These are phyloP conservation scores for Suillus luteus DNA, from an alignment of 768 basidiomycete genomes.

Conservation along the genomic window DNA sequence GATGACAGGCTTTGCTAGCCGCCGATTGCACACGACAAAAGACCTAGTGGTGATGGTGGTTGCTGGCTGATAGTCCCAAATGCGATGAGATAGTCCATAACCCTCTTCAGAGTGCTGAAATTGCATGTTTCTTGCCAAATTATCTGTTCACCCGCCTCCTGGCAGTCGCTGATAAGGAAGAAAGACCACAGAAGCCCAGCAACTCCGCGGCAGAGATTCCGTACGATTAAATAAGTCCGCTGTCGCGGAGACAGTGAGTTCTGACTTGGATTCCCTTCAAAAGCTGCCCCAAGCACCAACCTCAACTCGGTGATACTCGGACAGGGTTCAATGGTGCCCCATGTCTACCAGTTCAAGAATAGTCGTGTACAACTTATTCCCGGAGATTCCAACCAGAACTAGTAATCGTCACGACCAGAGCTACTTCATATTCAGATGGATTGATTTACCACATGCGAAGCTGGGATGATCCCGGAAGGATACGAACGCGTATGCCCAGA, in stretches of 20 bases:
- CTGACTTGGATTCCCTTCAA: neutral
- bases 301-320: constrained; percentile 6
- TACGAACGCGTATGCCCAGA: neutral
- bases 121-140: neutral
- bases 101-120: neutral
- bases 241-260: constrained; percentile 31
- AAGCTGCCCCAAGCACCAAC: neutral
- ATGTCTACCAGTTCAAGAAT: constrained; percentile 2
- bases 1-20: neutral
- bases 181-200: constrained; percentile 4
- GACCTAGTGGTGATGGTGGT: neutral
- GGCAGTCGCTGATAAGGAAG: constrained; percentile 3
- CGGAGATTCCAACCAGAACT: neutral
- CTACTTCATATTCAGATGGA: neutral
- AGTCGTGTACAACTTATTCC: constrained; percentile 1
- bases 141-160: neutral
- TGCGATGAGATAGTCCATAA: neutral
- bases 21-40: too few relatives aligned
- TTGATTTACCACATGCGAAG: constrained; percentile 5
- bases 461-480: neutral
- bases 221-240: constrained; percentile 28
- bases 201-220: constrained; percentile 34
- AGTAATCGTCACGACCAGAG: neutral
- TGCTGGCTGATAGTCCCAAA: neutral
- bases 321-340: neutral